Evolutionary conservation across 345 rosid species (phyloP).

Genomic region (Gossypium stocksii): DNA sequence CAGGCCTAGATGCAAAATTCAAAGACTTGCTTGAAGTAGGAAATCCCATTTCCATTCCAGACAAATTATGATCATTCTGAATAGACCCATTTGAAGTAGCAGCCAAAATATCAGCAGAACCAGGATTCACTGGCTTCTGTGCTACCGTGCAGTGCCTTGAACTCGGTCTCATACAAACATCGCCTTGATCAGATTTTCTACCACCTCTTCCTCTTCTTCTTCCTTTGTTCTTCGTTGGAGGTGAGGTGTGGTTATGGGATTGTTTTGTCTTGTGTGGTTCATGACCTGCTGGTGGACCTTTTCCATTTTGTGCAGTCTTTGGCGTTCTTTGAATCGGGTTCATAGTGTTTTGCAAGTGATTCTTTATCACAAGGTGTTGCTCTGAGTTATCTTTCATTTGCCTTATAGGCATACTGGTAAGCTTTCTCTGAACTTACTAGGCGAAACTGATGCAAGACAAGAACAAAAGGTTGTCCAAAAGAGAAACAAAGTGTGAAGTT

Average conservation of each 20-base stretch:
- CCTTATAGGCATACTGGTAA: slow-evolving; percentile 65
- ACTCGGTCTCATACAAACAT: slow-evolving; percentile 82
- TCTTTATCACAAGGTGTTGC: slow-evolving; percentile 63
- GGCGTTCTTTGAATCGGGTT: slow-evolving; percentile 48
- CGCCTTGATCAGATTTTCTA: slow-evolving; percentile 85
- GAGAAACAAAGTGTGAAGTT: slow-evolving; percentile 1
- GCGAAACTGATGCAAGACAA: slow-evolving; percentile 19
- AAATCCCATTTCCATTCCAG: slow-evolving; percentile 50
- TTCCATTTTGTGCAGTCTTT: slow-evolving; percentile 68
- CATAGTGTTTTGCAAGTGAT: slow-evolving; percentile 57
- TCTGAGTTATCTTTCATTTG: slow-evolving; percentile 81
- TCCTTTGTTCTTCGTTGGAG: slow-evolving; percentile 57
- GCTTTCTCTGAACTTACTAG: slow-evolving; percentile 10
- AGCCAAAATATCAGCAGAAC: slow-evolving; percentile 24
- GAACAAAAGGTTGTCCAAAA: slow-evolving; percentile 13
- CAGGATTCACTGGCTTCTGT: slow-evolving; percentile 45
- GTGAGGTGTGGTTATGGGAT: slow-evolving; percentile 51
- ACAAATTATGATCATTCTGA: slow-evolving; percentile 23
- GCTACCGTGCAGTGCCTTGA: slow-evolving; percentile 81
- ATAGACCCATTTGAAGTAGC: slow-evolving; percentile 27
- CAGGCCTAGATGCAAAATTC: slow-evolving; percentile 80
- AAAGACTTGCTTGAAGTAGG: slow-evolving; percentile 67
- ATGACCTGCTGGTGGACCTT: slow-evolving; percentile 46
- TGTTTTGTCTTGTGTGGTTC: slow-evolving; percentile 37
- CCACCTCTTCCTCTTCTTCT: slow-evolving; percentile 97